These are phyloP conservation scores for Panaeolus papilionaceus DNA, from an alignment of 768 basidiomycete genomes.

Conservation along the genomic window DNA sequence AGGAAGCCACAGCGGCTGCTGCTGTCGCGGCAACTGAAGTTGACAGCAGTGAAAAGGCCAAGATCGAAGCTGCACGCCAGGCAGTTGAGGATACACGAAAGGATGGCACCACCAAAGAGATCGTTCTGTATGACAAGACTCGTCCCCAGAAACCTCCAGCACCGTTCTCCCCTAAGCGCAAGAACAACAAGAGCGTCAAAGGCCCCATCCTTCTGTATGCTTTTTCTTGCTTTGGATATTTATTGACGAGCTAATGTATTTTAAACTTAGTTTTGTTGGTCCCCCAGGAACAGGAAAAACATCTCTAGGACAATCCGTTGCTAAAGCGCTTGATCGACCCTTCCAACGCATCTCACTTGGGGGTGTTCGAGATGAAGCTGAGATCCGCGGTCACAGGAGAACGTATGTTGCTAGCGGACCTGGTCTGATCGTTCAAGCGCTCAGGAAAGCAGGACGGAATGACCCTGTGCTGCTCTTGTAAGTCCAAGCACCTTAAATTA, in stretches of 20 bases:
- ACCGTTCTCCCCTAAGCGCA: constrained; percentile 17
- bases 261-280: constrained; percentile 71
- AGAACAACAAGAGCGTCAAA: constrained; percentile 56
- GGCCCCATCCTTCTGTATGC: constrained; percentile 75
- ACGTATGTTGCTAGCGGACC: constrained; percentile 94
- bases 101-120: constrained; percentile 31
- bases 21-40: constrained; percentile 28
- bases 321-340: constrained; percentile 79
- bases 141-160: constrained; percentile 25
- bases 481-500: constrained; percentile 36
- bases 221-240: background rate
- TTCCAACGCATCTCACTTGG: constrained; percentile 94
- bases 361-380: constrained; percentile 92
- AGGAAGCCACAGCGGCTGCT: constrained; percentile 21
- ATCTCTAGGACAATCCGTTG: constrained; percentile 88
- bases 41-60: constrained; percentile 28
- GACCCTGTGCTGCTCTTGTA: constrained; percentile 83
- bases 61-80: constrained; percentile 18
- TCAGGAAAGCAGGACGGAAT: constrained; percentile 80
- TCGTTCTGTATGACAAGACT: constrained; percentile 36
- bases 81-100: constrained; percentile 19
- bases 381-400: constrained; percentile 58
- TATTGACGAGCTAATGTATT: constrained; percentile 17
- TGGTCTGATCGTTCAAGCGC: constrained; percentile 83
- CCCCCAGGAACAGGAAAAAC: constrained; percentile 95